These are phyloP conservation scores for Aspergillus tamarii DNA, from an alignment of 2,329 filamentous ascomycete genomes.

Conservation along the genomic window DNA sequence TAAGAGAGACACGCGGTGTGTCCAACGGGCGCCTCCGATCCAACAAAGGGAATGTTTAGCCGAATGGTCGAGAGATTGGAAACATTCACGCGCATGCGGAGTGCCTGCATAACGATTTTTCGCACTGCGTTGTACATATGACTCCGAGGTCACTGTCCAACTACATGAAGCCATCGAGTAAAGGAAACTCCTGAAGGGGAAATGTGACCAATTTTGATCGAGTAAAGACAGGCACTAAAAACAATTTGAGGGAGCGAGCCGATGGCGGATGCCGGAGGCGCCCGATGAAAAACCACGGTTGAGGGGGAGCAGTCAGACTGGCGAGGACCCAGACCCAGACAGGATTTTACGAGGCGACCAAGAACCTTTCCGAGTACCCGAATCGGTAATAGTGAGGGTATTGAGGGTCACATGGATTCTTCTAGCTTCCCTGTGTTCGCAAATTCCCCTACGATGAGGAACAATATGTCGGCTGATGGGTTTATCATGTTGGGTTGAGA, in stretches of 20 bases:
- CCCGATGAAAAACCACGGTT: conserved; percentile 29
- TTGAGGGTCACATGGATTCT: conserved; percentile 5
- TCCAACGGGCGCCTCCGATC: neutral
- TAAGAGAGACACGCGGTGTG: neutral
- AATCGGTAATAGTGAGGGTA: conserved; percentile 31
- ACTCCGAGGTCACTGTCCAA: neutral
- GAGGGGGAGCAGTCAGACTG: conserved; percentile 1
- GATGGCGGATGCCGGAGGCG: conserved; percentile 32
- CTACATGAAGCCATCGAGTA: conserved; percentile 18
- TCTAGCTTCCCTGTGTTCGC: neutral
- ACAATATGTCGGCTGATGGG: neutral
- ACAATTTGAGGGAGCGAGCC: conserved; percentile 13
- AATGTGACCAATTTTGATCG: conserved; percentile 31
- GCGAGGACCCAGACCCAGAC: neutral
- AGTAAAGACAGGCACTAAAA: conserved; percentile 25
- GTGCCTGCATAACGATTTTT: conserved; percentile 1
- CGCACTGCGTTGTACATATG: neutral
- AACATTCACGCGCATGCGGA: neutral
- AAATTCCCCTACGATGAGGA: neutral
- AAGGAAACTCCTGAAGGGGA: conserved; percentile 27
- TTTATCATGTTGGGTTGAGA: neutral
- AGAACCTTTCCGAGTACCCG: conserved; percentile 10
- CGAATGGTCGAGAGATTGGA: neutral
- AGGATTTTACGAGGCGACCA: conserved; percentile 4
- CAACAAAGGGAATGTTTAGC: neutral